These are phyloP conservation scores for Mycena sanguinolenta DNA, from an alignment of 768 basidiomycete species.

Conservation along the genomic window DNA sequence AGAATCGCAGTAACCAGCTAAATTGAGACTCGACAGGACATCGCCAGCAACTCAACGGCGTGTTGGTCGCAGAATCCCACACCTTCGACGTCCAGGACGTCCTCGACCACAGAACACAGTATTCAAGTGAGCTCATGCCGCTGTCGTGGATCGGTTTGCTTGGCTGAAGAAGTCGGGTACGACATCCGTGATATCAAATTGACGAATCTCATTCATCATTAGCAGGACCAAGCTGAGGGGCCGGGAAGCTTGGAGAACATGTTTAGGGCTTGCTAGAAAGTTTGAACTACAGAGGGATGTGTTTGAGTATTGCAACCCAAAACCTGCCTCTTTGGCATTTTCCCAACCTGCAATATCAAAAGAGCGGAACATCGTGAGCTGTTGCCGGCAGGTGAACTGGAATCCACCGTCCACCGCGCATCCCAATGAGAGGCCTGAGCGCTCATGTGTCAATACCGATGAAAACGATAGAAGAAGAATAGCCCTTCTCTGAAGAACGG, in stretches of 20 bases:
- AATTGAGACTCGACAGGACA: neutral
- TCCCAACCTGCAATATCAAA: too few species aligned
- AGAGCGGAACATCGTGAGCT: too few species aligned
- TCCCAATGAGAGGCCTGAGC: too few species aligned
- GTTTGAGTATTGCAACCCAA: slow-evolving; percentile 12
- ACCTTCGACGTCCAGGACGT: neutral
- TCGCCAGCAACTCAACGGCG: neutral
- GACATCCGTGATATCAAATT: neutral
- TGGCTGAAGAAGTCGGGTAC: neutral
- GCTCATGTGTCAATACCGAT: too few species aligned
- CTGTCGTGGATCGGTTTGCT: neutral
- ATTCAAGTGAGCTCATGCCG: too few species aligned
- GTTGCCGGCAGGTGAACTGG: too few species aligned
- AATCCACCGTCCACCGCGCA: too few species aligned
- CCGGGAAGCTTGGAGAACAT: slow-evolving; percentile 24
- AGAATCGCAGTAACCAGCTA: neutral
- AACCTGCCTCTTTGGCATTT: too few species aligned
- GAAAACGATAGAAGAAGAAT: too few species aligned
- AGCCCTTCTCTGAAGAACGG: too few species aligned
- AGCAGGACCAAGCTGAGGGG: neutral
- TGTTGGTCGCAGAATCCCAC: neutral
- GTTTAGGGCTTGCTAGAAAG: slow-evolving; percentile 12
- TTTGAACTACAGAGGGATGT: slow-evolving; percentile 27
- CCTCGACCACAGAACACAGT: too few species aligned
- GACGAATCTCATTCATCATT: neutral